These are phyloP conservation scores for Akanthomyces uredinophilus DNA, from an alignment of 2,329 filamentous ascomycete genomes.

Conservation along the genomic window DNA sequence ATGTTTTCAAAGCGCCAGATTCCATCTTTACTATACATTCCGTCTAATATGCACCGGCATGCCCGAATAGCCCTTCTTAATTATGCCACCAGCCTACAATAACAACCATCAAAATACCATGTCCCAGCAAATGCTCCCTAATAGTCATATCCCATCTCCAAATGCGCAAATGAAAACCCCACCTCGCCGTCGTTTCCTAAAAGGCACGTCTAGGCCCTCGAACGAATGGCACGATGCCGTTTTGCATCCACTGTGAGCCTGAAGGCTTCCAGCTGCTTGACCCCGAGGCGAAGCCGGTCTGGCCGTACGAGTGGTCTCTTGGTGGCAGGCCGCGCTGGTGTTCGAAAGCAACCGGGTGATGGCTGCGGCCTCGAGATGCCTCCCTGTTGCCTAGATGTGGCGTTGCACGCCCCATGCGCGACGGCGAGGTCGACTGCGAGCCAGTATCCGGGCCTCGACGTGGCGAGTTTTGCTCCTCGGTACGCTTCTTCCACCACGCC, in stretches of 20 bases:
- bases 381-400: background rate
- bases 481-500: conserved; percentile 53
- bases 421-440: background rate
- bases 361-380: background rate
- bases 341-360: background rate
- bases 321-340: background rate
- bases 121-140: background rate
- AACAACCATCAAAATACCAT: background rate
- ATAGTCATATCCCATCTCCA: background rate
- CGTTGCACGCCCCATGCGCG: background rate
- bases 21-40: conserved; percentile 8
- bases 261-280: background rate
- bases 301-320: background rate
- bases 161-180: background rate
- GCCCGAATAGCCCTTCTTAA: background rate
- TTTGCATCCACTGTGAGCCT: conserved; percentile 16
- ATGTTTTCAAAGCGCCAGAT: background rate
- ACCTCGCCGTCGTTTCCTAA: background rate
- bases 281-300: background rate
- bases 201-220: conserved; percentile 6
- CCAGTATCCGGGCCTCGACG: background rate
- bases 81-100: background rate
- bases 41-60: conserved; percentile 2
- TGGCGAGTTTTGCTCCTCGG: conserved; percentile 33
- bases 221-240: conserved; percentile 14